A percentile compares a stretch with the other conserved stretches of the same genome.
Evolutionary conservation across 139 green algal genomes (phyloP).

Genomic region (Mesostigma viride): DNA sequence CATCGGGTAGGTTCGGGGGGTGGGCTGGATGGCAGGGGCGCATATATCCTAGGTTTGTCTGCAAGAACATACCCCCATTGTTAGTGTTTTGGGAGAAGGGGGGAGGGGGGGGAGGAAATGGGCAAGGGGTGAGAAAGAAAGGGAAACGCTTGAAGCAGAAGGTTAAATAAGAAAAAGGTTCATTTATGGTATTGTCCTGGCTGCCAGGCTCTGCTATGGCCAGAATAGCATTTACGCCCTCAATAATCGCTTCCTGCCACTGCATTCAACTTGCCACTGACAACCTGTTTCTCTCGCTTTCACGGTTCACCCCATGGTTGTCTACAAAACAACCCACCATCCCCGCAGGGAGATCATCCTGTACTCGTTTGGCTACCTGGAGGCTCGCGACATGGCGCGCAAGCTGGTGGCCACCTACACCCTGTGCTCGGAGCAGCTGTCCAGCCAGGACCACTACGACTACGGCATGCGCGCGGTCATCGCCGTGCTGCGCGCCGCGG

Average conservation of each 20-base stretch:
- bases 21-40: not conserved
- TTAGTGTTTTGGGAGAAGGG: not conserved
- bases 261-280: no score
- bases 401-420: conserved; percentile 57
- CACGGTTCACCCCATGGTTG: no score
- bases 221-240: no score
- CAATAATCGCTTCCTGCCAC: no score
- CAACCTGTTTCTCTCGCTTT: no score
- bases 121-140: no score
- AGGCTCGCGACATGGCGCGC: conserved; percentile 46
- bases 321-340: no score
- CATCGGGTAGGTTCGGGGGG: conserved; percentile 8
- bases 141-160: not conserved
- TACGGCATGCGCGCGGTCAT: conserved; percentile 41
- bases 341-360: conserved; percentile 33
- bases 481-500: conserved; percentile 35
- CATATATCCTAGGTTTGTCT: not conserved
- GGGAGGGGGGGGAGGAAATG: not conserved
- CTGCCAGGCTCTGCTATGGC: no score
- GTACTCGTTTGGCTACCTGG: conserved; percentile 45
- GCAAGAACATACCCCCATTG: no score
- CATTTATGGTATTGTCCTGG: not conserved
- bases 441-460: conserved; percentile 38
- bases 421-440: conserved; percentile 39
- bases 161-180: not conserved